These are phyloP conservation scores for Mollisia scopiformis DNA, from an alignment of 2,329 filamentous ascomycete genomes.

Conservation along the genomic window DNA sequence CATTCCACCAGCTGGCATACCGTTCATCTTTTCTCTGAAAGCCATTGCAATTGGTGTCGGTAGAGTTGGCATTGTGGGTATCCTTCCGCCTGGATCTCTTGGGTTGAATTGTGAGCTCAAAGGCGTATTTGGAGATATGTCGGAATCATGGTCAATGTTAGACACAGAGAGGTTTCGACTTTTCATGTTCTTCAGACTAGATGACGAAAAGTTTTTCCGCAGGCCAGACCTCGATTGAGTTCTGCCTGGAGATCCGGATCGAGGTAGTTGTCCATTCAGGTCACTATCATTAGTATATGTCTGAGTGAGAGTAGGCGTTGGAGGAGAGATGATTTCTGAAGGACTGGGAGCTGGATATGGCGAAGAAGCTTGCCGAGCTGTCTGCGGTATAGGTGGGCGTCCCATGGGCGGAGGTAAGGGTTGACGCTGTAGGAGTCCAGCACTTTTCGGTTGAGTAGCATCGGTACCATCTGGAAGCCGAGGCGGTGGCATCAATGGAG, in stretches of 20 bases:
- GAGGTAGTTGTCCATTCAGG: constrained; percentile 42
- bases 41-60: constrained; percentile 69
- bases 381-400: constrained; percentile 29
- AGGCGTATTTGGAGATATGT: constrained; percentile 75
- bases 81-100: constrained; percentile 47
- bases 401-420: constrained; percentile 9
- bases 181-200: constrained; percentile 72
- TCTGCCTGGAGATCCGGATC: constrained; percentile 57
- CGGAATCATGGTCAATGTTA: constrained; percentile 64
- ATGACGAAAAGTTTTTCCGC: constrained; percentile 71
- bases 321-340: constrained; percentile 32
- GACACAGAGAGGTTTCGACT: constrained; percentile 73
- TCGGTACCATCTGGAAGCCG: constrained; percentile 20
- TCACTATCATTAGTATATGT: constrained; percentile 34
- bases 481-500: constrained; percentile 33
- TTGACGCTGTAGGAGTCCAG: constrained; percentile 27
- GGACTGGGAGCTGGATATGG: constrained; percentile 30
- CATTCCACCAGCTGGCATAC: constrained; percentile 66
- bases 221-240: constrained; percentile 47
- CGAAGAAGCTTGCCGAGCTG: constrained; percentile 32
- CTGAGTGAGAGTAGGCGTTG: constrained; percentile 36
- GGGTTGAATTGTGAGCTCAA: constrained; percentile 54
- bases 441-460: constrained; percentile 31
- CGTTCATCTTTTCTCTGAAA: constrained; percentile 60
- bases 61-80: constrained; percentile 61